Evolutionary conservation across 148 eudicot genomes (phyloP).

Genomic region (Cornus suecica): DNA sequence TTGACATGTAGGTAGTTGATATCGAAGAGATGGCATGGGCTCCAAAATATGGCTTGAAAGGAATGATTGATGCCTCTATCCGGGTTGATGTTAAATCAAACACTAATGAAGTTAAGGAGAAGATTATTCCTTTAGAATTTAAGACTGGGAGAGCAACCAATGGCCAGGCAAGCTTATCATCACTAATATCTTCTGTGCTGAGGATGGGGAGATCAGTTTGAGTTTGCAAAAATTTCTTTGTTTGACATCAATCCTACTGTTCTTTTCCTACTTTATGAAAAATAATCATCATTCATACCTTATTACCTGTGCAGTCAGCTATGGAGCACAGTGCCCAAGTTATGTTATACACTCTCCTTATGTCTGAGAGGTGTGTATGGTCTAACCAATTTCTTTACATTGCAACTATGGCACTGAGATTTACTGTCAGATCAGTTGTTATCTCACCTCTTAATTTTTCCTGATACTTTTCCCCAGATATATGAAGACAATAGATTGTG

Average conservation of each 20-base stretch:
- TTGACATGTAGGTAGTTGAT: conserved; percentile 70
- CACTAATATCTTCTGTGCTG: background rate
- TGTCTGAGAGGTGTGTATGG: conserved; percentile 81
- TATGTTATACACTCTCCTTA: conserved; percentile 86
- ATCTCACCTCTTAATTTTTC: conserved; percentile 7
- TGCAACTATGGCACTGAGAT: background rate
- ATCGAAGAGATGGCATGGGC: conserved; percentile 99
- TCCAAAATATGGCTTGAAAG: conserved; percentile 95
- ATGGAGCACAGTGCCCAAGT: conserved; percentile 96
- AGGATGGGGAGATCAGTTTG: background rate
- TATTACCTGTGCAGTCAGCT: conserved; percentile 55
- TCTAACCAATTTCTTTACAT: background rate
- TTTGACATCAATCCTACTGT: background rate
- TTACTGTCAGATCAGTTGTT: background rate
- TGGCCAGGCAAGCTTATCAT: conserved; percentile 67
- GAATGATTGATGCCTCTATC: conserved; percentile 94
- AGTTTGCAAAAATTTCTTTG: background rate
- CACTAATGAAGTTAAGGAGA: conserved; percentile 37
- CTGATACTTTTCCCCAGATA: conserved; percentile 42
- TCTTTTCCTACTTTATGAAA: background rate
- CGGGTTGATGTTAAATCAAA: conserved; percentile 45
- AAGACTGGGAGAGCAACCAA: conserved; percentile 93
- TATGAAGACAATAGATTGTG: conserved; percentile 62
- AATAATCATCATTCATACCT: conserved; percentile 11
- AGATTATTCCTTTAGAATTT: conserved; percentile 88